Conservation (phyloP, 2,329 filamentous ascomycete species). For the Ophiosphaerella narmari region DNA sequence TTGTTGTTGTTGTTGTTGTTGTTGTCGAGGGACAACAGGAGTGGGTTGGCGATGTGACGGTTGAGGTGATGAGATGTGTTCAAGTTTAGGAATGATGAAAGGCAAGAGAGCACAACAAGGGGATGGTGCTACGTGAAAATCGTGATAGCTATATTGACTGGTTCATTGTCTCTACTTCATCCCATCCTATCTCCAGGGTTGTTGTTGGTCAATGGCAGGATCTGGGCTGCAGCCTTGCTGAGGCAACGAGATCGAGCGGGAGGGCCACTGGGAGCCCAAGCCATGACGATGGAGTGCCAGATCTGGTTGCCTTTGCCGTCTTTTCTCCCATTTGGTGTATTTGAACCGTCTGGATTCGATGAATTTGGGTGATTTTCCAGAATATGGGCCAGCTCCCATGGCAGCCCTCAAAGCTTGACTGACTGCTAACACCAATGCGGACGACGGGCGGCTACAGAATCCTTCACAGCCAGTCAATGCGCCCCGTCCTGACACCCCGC, state of each 20-base stretch:
- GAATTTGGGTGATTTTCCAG: neutral
- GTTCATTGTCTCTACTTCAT: neutral
- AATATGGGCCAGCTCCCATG: slow-evolving; percentile 11
- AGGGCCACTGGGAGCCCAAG: neutral
- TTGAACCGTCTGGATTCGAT: slow-evolving; percentile 1
- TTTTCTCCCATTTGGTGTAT: neutral
- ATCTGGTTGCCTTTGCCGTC: neutral
- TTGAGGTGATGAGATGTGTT: slow-evolving; percentile 2
- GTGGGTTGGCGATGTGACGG: slow-evolving; percentile 12
- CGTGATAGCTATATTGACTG: neutral
- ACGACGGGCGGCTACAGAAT: slow-evolving; percentile 24
- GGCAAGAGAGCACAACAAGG: neutral
- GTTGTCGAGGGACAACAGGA: slow-evolving; percentile 12
- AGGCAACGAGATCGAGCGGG: neutral
- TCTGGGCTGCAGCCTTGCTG: neutral
- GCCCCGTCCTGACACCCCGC: slow-evolving; percentile 23
- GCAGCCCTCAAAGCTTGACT: slow-evolving; percentile 24
- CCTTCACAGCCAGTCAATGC: slow-evolving; percentile 23
- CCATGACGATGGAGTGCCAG: neutral
- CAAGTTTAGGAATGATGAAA: neutral
- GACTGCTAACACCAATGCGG: slow-evolving; percentile 8
- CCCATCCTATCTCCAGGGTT: neutral
- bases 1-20: slow-evolving; percentile 22
- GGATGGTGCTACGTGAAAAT: neutral
- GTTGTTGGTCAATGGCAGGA: no score